phyloP scores from a whole-genome alignment of 306 rosid species.

The Prunus mume region DNA sequence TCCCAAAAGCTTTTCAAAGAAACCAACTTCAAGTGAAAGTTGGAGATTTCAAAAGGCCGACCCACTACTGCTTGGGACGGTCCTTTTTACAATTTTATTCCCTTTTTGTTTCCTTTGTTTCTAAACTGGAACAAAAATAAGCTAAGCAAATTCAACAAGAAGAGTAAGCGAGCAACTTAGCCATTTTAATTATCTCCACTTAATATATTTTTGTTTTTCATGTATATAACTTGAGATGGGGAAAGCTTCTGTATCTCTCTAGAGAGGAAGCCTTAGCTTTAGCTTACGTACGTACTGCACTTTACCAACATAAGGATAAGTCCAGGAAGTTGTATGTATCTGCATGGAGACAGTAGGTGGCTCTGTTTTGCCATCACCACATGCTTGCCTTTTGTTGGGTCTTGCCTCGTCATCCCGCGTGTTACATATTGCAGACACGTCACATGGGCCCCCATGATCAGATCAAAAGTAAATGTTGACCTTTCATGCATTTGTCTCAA shows the following conservation, averaged over 20 bases:
- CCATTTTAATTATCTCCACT: neutral
- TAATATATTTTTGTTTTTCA: neutral
- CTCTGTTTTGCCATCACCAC: conserved; percentile 20
- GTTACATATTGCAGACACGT: conserved; percentile 3
- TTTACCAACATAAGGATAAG: conserved; percentile 8
- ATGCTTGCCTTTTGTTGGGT: conserved; percentile 20
- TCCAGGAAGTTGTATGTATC: neutral
- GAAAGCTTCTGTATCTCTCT: neutral
- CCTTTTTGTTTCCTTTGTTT: neutral
- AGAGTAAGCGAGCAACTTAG: neutral
- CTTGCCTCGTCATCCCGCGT: conserved; percentile 29
- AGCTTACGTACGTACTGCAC: neutral
- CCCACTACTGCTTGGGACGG: neutral
- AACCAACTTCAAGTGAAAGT: neutral
- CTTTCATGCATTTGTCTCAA: neutral
- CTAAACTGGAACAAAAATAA: neutral
- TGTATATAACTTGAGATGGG: neutral
- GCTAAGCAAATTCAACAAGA: too few relatives aligned
- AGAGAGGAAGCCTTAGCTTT: neutral
- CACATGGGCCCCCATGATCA: neutral
- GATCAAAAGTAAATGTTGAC: conserved; percentile 19
- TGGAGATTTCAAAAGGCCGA: neutral
- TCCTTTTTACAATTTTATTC: neutral
- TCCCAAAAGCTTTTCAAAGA: neutral
- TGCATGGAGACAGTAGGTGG: neutral